These are phyloP conservation scores for Fusarium xyrophilum DNA, from an alignment of 2,329 filamentous ascomycete genomes.

Conservation along the genomic window DNA sequence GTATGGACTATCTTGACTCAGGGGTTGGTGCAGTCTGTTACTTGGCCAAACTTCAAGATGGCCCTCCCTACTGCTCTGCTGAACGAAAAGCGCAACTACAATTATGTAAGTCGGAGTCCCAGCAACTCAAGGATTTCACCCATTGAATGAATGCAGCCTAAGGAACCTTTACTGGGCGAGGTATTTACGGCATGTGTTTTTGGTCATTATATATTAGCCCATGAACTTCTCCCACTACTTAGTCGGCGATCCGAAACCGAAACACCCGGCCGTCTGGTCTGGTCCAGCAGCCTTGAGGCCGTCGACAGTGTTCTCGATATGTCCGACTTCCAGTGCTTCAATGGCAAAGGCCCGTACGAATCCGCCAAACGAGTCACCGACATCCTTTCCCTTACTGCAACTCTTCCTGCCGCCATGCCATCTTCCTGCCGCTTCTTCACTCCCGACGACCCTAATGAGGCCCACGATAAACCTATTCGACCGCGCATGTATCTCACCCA, in stretches of 20 bases:
- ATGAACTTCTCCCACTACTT: slow-evolving; percentile 80
- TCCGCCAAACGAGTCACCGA: slow-evolving; percentile 88
- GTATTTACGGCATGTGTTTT: slow-evolving; percentile 94
- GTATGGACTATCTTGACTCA: slow-evolving; percentile 60
- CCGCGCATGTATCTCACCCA: slow-evolving; percentile 81
- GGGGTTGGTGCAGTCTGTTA: slow-evolving; percentile 71
- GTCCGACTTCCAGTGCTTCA: slow-evolving; percentile 78
- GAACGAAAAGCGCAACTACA: slow-evolving; percentile 48
- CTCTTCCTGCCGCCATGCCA: slow-evolving; percentile 67
- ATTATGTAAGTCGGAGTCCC: slow-evolving; percentile 43
- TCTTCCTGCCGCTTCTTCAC: slow-evolving; percentile 65
- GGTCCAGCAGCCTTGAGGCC: slow-evolving; percentile 85
- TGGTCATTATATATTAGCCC: slow-evolving; percentile 89
- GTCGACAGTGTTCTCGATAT: slow-evolving; percentile 59
- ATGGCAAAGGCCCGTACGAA: slow-evolving; percentile 74
- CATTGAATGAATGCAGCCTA: slow-evolving; percentile 51
- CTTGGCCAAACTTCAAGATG: slow-evolving; percentile 81
- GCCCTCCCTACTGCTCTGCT: slow-evolving; percentile 57
- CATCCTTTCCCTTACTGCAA: slow-evolving; percentile 75
- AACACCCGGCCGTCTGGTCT: slow-evolving; percentile 74
- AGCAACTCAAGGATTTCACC: background rate
- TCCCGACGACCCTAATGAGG: slow-evolving; percentile 32
- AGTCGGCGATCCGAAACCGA: slow-evolving; percentile 52
- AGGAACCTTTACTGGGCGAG: slow-evolving; percentile 70
- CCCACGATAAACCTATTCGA: slow-evolving; percentile 35